These are phyloP conservation scores for Melastoma candidum DNA, from an alignment of 441 rosid species.

Conservation along the genomic window DNA sequence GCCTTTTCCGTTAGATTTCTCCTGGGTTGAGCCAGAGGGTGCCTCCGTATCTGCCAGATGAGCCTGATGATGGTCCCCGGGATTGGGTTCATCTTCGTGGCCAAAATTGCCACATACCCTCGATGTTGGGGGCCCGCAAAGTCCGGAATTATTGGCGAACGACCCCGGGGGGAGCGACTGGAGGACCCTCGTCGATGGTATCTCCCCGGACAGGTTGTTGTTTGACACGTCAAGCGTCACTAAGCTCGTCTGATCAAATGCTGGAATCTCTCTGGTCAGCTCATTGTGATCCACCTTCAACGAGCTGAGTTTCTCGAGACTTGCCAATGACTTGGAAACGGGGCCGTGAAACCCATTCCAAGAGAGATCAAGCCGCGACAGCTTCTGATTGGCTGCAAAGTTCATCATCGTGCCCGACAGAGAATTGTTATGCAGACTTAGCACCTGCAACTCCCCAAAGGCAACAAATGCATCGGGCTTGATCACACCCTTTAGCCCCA, in stretches of 20 bases:
- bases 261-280: constrained; percentile 30
- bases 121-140: constrained; percentile 24
- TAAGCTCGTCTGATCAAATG: constrained; percentile 26
- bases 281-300: constrained; percentile 35
- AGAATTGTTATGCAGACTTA: constrained; percentile 33
- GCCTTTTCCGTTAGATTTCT: constrained; percentile 2
- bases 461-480: constrained; percentile 15
- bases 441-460: constrained; percentile 24
- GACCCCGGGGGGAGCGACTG: constrained; percentile 22
- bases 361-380: constrained; percentile 29
- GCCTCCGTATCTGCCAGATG: background rate
- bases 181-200: constrained; percentile 25
- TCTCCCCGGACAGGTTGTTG: constrained; percentile 33
- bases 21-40: background rate
- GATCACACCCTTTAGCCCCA: constrained; percentile 21
- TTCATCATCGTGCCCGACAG: constrained; percentile 32
- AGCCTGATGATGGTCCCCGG: background rate
- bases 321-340: constrained; percentile 19
- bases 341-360: constrained; percentile 26
- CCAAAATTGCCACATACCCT: constrained; percentile 11
- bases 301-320: constrained; percentile 22
- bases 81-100: background rate
- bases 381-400: constrained; percentile 24
- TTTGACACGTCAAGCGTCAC: constrained; percentile 28
- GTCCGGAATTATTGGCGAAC: constrained; percentile 15